Conservation (phyloP, 2,329 filamentous ascomycete species). For the Aureobasidium lini region DNA sequence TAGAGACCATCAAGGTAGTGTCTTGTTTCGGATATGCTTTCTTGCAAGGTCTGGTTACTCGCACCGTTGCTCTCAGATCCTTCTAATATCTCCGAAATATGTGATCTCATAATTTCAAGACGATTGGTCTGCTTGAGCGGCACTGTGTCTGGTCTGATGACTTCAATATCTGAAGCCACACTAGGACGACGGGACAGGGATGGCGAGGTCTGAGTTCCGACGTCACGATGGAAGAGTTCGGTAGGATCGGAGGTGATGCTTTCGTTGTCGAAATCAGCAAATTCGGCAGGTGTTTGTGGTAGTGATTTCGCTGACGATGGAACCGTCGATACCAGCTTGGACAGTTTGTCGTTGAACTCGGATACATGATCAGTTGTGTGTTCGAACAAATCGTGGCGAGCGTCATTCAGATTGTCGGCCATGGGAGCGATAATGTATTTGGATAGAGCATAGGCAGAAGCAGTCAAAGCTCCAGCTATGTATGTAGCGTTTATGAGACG, state of each 20-base stretch:
- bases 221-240: constrained; percentile 74
- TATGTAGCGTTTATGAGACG: constrained; percentile 52
- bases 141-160: constrained; percentile 21
- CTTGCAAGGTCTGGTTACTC: constrained; percentile 46
- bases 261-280: constrained; percentile 40
- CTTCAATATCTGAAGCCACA: constrained; percentile 20
- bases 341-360: constrained; percentile 50
- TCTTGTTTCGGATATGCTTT: constrained; percentile 45
- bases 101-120: constrained; percentile 44
- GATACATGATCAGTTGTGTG: constrained; percentile 46
- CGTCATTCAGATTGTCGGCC: constrained; percentile 45
- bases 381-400: constrained; percentile 50
- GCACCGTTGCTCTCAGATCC: constrained; percentile 46
- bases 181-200: constrained; percentile 35
- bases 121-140: constrained; percentile 34
- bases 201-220: constrained; percentile 68
- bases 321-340: constrained; percentile 55
- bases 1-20: constrained; percentile 59
- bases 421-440: constrained; percentile 61
- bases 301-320: constrained; percentile 34
- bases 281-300: constrained; percentile 23
- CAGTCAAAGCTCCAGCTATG: constrained; percentile 46
- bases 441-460: constrained; percentile 60
- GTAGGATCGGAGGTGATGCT: constrained; percentile 55
- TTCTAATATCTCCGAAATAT: constrained; percentile 43